Conservation (phyloP, 495 filamentous ascomycete genomes). For the Physcia stellaris region DNA sequence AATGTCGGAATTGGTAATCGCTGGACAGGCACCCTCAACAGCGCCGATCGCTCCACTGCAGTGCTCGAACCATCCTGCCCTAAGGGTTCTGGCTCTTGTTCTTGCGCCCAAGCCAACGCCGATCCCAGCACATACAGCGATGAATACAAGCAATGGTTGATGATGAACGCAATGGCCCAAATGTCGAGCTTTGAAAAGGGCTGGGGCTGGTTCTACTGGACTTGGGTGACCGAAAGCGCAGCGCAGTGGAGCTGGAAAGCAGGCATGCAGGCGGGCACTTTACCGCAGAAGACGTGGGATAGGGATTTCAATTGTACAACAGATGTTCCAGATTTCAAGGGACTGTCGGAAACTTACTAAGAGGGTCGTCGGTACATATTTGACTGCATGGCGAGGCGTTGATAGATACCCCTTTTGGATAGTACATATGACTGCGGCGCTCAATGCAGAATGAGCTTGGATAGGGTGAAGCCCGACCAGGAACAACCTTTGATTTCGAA, state of each 20-base stretch:
- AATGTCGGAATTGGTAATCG: constrained; percentile 79
- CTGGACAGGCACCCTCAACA: constrained; percentile 72
- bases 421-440: no score
- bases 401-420: no score
- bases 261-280: constrained; percentile 67
- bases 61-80: constrained; percentile 60
- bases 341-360: constrained; percentile 57
- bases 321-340: constrained; percentile 55
- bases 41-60: constrained; percentile 38
- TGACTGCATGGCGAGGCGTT: not conserved
- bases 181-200: constrained; percentile 83
- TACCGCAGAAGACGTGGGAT: constrained; percentile 67
- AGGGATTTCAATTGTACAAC: constrained; percentile 61
- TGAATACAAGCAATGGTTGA: constrained; percentile 73
- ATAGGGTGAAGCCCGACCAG: no score
- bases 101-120: constrained; percentile 63
- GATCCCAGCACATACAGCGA: constrained; percentile 50
- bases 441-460: no score
- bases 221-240: constrained; percentile 66
- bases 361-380: not conserved
- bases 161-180: constrained; percentile 86
- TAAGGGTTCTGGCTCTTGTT: constrained; percentile 44
- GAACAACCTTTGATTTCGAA: no score
- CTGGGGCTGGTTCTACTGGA: constrained; percentile 99
- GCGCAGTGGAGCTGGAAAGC: constrained; percentile 89